phyloP scores from a whole-genome alignment of 108 stramenopile species.

The Cyclotella kingstonii region DNA sequence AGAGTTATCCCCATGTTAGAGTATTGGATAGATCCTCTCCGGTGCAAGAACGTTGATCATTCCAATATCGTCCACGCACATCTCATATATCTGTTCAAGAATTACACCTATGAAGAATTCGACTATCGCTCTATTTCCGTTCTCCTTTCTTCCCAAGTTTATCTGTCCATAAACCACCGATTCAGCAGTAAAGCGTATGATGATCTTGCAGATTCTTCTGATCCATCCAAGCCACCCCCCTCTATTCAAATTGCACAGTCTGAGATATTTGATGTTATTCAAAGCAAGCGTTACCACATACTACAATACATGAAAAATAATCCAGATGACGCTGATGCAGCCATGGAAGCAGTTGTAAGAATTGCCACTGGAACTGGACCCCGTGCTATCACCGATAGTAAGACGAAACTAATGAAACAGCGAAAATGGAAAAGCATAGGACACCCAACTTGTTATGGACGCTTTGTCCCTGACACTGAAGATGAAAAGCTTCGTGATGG shows the following conservation, averaged over 20 bases:
- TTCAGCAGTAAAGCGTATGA: conserved; percentile 90
- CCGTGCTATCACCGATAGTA: conserved; percentile 54
- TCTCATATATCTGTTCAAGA: conserved; percentile 96
- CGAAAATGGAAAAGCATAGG: conserved; percentile 94
- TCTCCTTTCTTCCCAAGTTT: conserved; percentile 93
- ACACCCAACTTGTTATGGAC: conserved; percentile 89
- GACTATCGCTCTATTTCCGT: conserved; percentile 91
- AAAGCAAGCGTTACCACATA: conserved; percentile 89
- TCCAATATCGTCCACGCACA: conserved; percentile 94
- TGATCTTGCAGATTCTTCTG: conserved; percentile 86
- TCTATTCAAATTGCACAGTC: conserved; percentile 94
- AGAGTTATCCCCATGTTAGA: conserved; percentile 93
- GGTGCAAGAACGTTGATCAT: conserved; percentile 79
- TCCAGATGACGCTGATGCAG: conserved; percentile 80
- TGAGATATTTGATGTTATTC: conserved; percentile 94
- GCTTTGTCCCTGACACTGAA: conserved; percentile 97
- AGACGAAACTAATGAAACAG: conserved; percentile 64
- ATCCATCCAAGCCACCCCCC: conserved; percentile 85
- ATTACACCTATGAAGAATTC: conserved; percentile 89
- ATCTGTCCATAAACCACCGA: conserved; percentile 95
- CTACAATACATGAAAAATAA: conserved; percentile 89
- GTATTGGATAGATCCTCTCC: conserved; percentile 92
- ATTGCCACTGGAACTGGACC: conserved; percentile 94
- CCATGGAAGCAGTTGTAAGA: conserved; percentile 94
- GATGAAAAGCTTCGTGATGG: conserved; percentile 91